Evolutionary conservation across 352 stramenopile genomes (phyloP), one percentile per base, ranked within the genome.

Genomic region (Globisporangium uncinulatum): DNA sequence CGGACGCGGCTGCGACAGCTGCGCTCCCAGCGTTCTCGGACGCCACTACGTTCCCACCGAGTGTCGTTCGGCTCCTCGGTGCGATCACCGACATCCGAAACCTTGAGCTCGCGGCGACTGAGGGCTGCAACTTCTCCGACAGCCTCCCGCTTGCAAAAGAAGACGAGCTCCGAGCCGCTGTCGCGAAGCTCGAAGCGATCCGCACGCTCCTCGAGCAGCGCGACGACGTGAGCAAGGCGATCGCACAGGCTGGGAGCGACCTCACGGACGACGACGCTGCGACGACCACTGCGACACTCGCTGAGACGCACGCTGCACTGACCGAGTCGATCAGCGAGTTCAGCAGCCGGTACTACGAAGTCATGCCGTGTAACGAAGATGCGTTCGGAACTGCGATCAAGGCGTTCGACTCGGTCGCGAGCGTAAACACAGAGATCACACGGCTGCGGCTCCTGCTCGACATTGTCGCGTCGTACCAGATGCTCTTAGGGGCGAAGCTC

Each of bases 391-490:
- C 68, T 10, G 70, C 77, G 29, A 88, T 92, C 52, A 69, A 75
- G 29, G 76, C 71, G 8, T 92, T 92, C 32, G 73, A 87, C 57
- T 68, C 60, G 7, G 55, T 84, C 3, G 46, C 53, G 31, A 70
- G 80, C 24, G 82, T 92, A 19, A 84, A 92, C 41, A 62, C 59
- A 4, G 82, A 92, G 56, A 86, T 92, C 42, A 82, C 69, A 17
- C 75, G 79, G 0, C 39, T 92, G 41, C 74, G 73, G 13, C 46
- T 82, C 57, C 54, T 92, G 11, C 69, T 86, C 24, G 78, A 89
- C 55, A 87, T 92, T 42, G 79, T 83, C 54, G 63, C 79, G 51
- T 79, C 76, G n/a, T 90, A 88, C 70, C 87, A 92, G 56, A 87
- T 92, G 55, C 39, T 92, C 1, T 54, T 92, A 0, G 82, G 77